Base-by-base conservation (phyloP, 768 basidiomycete species). In the Rhodocollybia butyracea region DNA sequence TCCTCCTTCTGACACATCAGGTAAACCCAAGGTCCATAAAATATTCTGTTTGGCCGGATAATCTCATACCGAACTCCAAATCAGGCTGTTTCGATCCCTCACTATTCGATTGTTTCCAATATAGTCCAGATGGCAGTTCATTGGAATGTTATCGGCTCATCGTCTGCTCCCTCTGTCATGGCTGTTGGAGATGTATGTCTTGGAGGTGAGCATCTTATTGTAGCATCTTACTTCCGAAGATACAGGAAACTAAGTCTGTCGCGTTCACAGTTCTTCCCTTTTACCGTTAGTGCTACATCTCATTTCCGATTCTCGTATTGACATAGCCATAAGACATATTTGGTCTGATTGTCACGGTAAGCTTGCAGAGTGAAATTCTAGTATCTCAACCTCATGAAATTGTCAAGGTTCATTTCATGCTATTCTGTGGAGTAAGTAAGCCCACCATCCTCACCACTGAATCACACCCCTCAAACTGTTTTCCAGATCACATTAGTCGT, bases 11-110 rank as follows among this genome's bases (percentile, higher is more conserved):
- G 15, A 40, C 34, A 40, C n/a, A n/a, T n/a, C n/a, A n/a, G n/a
- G n/a, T n/a, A n/a, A n/a, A n/a, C n/a, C n/a, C n/a, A n/a, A n/a
- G n/a, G n/a, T n/a, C n/a, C n/a, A n/a, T n/a, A n/a, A n/a, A n/a
- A n/a, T n/a, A n/a, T n/a, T n/a, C n/a, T n/a, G n/a, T n/a, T n/a
- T n/a, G n/a, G n/a, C n/a, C n/a, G n/a, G n/a, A n/a, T n/a, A n/a
- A n/a, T n/a, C 39, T 40, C 39, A n/a, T n/a, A 5, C 21, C 15
- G 15, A 10, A 13, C n/a, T 38, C 39, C 46, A 36, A 10, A 12
- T 10, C 31, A 85, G 85, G 89, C 86, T 10, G 85, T 88, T 17
- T 77, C 75, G 7, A 83, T 90, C 55, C 64, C 88, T 0, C 88
- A 90, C 64, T 84, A 82, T 63, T 67, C 78, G 0, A 78, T 87